A percentile compares a stretch with the other conserved stretches of the same genome.
Conservation (phyloP, 2,329 filamentous ascomycete genomes). For the Aureobasidium vineae region DNA sequence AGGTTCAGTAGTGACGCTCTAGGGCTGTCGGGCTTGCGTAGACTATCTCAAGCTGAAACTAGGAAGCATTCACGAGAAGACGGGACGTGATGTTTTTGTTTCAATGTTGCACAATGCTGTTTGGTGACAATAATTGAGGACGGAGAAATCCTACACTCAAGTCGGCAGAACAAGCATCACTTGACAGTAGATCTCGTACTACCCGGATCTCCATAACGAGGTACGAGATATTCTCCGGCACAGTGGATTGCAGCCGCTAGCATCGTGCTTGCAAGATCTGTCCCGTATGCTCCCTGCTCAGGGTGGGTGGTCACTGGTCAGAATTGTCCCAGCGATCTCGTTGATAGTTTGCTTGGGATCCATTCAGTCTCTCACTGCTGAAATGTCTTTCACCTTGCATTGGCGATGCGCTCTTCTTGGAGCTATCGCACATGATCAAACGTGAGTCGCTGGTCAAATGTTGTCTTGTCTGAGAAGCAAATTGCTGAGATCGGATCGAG, state of each 20-base stretch:
- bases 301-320: background rate
- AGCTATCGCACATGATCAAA: background rate
- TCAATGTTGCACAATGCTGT: constrained; percentile 8
- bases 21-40: background rate
- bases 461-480: background rate
- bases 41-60: background rate
- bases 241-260: background rate
- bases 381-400: background rate
- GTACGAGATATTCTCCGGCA: background rate
- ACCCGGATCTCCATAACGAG: background rate
- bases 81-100: constrained; percentile 5
- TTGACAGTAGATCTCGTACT: constrained; percentile 14
- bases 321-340: background rate
- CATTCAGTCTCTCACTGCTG: background rate
- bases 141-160: background rate
- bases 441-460: background rate
- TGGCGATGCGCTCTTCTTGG: background rate
- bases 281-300: background rate
- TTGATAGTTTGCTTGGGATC: background rate
- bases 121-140: background rate
- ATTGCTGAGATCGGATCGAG: constrained; percentile 6
- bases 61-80: background rate
- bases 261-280: constrained; percentile 7
- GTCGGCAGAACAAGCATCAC: constrained; percentile 17
- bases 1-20: background rate